phyloP scores from a whole-genome alignment of 73 alveolate genomes.

The Effrenium voratum region DNA sequence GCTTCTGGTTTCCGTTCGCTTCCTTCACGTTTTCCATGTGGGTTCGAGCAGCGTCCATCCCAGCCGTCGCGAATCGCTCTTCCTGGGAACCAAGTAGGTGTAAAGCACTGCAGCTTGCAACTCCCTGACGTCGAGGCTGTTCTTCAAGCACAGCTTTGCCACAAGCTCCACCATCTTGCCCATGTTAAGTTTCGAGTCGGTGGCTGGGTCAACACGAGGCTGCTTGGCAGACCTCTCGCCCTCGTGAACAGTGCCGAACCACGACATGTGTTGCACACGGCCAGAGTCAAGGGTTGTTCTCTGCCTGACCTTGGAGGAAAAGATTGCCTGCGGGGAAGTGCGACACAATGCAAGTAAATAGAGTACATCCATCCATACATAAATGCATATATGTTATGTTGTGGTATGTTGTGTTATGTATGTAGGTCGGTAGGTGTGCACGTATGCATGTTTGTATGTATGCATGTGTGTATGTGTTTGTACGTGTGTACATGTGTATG shows the following conservation, averaged over 20 bases:
- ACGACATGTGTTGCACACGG: background rate
- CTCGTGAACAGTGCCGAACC: background rate
- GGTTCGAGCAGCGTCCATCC: background rate
- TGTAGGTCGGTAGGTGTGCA: too few relatives aligned
- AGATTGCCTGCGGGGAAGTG: background rate
- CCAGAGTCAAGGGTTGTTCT: too few relatives aligned
- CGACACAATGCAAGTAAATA: background rate
- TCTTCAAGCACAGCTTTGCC: constrained; percentile 43
- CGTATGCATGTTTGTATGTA: too few relatives aligned
- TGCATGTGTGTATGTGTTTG: too few relatives aligned
- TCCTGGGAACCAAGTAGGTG: constrained; percentile 18
- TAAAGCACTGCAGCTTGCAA: constrained; percentile 13
- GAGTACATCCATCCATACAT: too few relatives aligned
- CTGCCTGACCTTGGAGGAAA: too few relatives aligned
- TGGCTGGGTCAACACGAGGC: too few relatives aligned
- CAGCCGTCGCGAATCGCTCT: background rate
- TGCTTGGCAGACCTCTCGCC: constrained; percentile 1
- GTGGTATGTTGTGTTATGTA: too few relatives aligned
- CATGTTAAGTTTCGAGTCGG: too few relatives aligned
- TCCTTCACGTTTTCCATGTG: constrained; percentile 18
- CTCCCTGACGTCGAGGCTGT: constrained; percentile 16
- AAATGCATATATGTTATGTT: too few relatives aligned
- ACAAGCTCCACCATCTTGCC: constrained; percentile 6
- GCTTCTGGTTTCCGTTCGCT: background rate
- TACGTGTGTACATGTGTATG: too few relatives aligned